phyloP scores from a whole-genome alignment of 2,329 filamentous ascomycete species.

The Cercospora sp. region DNA sequence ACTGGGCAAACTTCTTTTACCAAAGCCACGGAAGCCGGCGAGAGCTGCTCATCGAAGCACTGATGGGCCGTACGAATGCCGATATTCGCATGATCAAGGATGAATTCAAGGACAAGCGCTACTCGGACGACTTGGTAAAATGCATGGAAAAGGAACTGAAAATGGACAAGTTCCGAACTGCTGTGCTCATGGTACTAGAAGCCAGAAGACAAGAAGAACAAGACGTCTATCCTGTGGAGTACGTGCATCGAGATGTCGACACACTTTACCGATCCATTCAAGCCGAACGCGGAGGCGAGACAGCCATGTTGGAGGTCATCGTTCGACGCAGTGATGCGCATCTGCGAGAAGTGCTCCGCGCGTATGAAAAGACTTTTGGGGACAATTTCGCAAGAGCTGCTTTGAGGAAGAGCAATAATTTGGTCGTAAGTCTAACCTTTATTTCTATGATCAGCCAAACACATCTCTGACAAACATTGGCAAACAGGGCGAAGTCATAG shows the following conservation, averaged over 20 bases:
- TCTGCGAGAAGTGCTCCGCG: constrained; percentile 72
- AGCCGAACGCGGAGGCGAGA: constrained; percentile 77
- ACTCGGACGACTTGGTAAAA: constrained; percentile 73
- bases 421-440: constrained; percentile 64
- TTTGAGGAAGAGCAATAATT: constrained; percentile 82
- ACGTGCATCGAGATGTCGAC: constrained; percentile 64
- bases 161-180: constrained; percentile 93
- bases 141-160: constrained; percentile 94
- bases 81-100: constrained; percentile 87
- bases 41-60: constrained; percentile 86
- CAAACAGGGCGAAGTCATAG: constrained; percentile 81
- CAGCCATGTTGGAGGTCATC: constrained; percentile 81
- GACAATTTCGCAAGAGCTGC: constrained; percentile 87
- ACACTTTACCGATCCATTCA: constrained; percentile 69
- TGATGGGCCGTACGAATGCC: constrained; percentile 87
- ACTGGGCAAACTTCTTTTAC: constrained; percentile 99
- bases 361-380: constrained; percentile 72
- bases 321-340: constrained; percentile 78
- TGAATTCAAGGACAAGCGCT: constrained; percentile 88
- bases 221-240: constrained; percentile 61
- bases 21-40: constrained; percentile 80
- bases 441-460: too few relatives aligned
- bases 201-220: constrained; percentile 80
- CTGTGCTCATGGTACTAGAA: constrained; percentile 80
- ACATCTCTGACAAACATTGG: not conserved